These are phyloP conservation scores for Aureobasidium melanogenum DNA, from an alignment of 2,329 filamentous ascomycete species.

Conservation along the genomic window DNA sequence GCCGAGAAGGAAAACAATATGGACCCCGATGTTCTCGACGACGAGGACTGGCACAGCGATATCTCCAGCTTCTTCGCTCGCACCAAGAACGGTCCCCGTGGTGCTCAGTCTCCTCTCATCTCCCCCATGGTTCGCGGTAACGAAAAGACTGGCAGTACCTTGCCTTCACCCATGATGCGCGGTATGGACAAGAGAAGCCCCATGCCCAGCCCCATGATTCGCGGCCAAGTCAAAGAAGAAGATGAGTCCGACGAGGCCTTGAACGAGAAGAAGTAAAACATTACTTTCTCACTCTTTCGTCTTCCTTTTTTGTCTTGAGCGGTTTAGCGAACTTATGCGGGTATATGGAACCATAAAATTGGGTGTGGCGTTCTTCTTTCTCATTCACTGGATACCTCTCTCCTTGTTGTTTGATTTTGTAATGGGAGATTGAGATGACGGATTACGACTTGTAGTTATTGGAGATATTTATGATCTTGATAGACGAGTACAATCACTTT, in stretches of 20 bases:
- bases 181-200: neutral
- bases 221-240: slow-evolving; percentile 11
- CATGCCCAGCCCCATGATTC: slow-evolving; percentile 10
- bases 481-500: neutral
- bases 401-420: neutral
- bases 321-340: neutral
- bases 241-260: slow-evolving; percentile 1
- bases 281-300: neutral
- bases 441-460: neutral
- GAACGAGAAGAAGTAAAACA: neutral
- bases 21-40: slow-evolving; percentile 28
- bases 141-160: neutral
- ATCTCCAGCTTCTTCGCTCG: slow-evolving; percentile 47
- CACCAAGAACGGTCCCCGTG: slow-evolving; percentile 25
- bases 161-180: neutral
- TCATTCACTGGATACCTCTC: neutral
- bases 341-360: neutral
- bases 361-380: neutral
- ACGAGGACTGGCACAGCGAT: slow-evolving; percentile 39
- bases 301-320: neutral
- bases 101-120: neutral
- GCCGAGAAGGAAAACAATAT: slow-evolving; percentile 40
- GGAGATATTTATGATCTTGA: neutral
- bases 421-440: neutral
- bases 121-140: neutral